Evolutionary conservation across 2,329 filamentous ascomycete species (phyloP).

Genomic region (Claviceps sp.): DNA sequence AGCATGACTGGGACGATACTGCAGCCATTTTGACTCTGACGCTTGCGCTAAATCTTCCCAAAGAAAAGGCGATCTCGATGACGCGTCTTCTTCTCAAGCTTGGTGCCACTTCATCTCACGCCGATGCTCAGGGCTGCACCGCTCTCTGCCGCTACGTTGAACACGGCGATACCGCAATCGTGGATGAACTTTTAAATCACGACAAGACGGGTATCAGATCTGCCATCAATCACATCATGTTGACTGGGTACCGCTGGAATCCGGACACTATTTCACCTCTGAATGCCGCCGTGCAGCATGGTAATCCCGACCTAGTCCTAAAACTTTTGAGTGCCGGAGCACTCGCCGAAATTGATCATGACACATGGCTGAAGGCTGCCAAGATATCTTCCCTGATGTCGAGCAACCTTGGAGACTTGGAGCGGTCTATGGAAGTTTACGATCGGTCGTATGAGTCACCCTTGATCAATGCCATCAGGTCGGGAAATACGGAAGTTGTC

Average conservation of each 20-base stretch:
- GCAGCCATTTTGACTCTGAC: slow-evolving; percentile 56
- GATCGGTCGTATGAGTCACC: slow-evolving; percentile 44
- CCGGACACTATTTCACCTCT: slow-evolving; percentile 34
- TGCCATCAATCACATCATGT: slow-evolving; percentile 52
- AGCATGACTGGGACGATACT: slow-evolving; percentile 30
- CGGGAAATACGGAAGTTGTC: slow-evolving; percentile 30
- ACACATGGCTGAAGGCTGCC: slow-evolving; percentile 47
- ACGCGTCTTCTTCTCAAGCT: slow-evolving; percentile 49
- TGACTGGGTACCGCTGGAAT: slow-evolving; percentile 22
- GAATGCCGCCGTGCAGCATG: slow-evolving; percentile 41
- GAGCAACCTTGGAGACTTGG: slow-evolving; percentile 22
- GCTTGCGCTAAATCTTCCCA: slow-evolving; percentile 51
- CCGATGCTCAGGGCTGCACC: slow-evolving; percentile 50
- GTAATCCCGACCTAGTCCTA: slow-evolving; percentile 38
- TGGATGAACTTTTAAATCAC: slow-evolving; percentile 37
- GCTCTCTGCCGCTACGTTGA: slow-evolving; percentile 52
- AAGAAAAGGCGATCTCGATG: slow-evolving; percentile 52
- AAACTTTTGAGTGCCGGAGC: slow-evolving; percentile 54
- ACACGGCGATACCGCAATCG: slow-evolving; percentile 30
- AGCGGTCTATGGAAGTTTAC: slow-evolving; percentile 38
- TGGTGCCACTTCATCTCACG: slow-evolving; percentile 62
- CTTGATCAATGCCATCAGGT: slow-evolving; percentile 45
- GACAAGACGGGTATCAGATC: slow-evolving; percentile 49
- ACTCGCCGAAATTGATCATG: slow-evolving; percentile 44
- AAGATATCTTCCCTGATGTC: slow-evolving; percentile 29